phyloP scores from a whole-genome alignment of 441 rosid genomes.

The Francoa sonchifolia region DNA sequence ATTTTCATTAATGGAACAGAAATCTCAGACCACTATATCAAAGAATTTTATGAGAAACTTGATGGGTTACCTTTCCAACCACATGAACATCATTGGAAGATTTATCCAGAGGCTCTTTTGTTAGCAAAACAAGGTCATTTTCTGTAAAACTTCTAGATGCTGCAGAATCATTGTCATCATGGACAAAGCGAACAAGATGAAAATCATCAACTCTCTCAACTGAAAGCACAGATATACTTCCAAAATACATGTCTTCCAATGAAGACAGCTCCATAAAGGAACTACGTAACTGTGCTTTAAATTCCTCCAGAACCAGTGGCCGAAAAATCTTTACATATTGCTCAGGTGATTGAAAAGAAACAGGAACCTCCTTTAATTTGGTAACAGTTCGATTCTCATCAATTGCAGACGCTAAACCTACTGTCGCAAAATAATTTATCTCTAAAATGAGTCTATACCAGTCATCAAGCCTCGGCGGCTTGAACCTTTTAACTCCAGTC shows the following conservation, averaged over 20 bases:
- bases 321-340: conserved; percentile 72
- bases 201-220: conserved; percentile 97
- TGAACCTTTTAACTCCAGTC: conserved; percentile 65
- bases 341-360: conserved; percentile 73
- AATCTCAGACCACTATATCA: conserved; percentile 2
- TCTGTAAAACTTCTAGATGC: conserved; percentile 62
- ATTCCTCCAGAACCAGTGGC: conserved; percentile 94
- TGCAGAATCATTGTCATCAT: conserved; percentile 51
- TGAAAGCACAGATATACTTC: conserved; percentile 72
- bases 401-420: conserved; percentile 45
- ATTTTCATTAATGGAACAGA: neutral
- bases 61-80: conserved; percentile 80
- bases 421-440: conserved; percentile 71
- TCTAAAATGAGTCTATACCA: conserved; percentile 92
- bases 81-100: conserved; percentile 44
- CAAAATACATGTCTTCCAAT: conserved; percentile 67
- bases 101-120: conserved; percentile 63
- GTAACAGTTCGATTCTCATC: conserved; percentile 31
- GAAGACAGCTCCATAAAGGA: conserved; percentile 81
- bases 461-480: conserved; percentile 82
- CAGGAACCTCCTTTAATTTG: conserved; percentile 76
- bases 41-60: conserved; percentile 2
- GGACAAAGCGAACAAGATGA: conserved; percentile 90
- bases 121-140: conserved; percentile 85
- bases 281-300: conserved; percentile 85